Percentiles rank a stretch among this genome's conserved stretches.
These are phyloP conservation scores for Malus hybrid DNA, from an alignment of 331 rosid species.

Conservation along the genomic window DNA sequence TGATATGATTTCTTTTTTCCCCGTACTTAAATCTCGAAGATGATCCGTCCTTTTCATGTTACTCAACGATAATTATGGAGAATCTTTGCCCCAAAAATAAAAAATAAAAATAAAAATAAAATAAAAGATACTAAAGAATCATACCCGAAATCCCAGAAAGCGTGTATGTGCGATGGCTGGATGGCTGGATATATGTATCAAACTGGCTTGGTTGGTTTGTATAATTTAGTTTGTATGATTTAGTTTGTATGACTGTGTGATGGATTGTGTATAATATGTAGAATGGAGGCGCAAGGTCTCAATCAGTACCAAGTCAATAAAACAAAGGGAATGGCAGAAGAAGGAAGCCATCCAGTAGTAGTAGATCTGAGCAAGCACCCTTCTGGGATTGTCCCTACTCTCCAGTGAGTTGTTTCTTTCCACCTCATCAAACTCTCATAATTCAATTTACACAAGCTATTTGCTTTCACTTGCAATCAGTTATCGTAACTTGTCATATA, in stretches of 20 bases:
- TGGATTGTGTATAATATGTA: not conserved
- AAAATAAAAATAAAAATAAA: too few relatives aligned
- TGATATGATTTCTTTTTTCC: not conserved
- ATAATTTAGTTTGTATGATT: not conserved
- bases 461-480: not conserved
- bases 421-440: not conserved
- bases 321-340: slow-evolving; percentile 67
- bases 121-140: too few relatives aligned
- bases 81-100: too few relatives aligned
- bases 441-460: not conserved
- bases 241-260: not conserved
- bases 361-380: slow-evolving; percentile 78
- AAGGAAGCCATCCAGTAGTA: slow-evolving; percentile 78
- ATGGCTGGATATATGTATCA: too few relatives aligned
- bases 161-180: too few relatives aligned
- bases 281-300: not conserved
- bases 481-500: too few relatives aligned
- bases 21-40: not conserved
- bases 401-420: slow-evolving; percentile 60
- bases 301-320: not conserved
- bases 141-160: not conserved
- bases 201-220: not conserved
- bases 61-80: not conserved
- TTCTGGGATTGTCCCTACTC: slow-evolving; percentile 92
- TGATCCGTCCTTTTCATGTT: not conserved